phyloP scores from a whole-genome alignment of 2,329 filamentous ascomycete genomes.

The Tolypocladium cylindrosporum region DNA sequence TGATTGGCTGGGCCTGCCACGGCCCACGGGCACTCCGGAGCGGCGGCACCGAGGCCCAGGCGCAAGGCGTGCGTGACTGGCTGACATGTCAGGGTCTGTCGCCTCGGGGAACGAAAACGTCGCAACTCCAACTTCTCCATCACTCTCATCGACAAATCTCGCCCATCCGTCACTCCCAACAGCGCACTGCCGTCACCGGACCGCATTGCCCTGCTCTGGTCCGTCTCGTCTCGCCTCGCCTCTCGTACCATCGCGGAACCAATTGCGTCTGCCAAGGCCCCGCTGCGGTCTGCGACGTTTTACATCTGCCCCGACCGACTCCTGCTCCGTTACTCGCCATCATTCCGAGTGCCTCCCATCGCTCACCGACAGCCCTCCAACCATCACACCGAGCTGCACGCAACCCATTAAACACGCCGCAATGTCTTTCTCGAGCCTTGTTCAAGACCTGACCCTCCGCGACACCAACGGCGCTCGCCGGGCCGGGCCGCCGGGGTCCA shows the following conservation, averaged over 20 bases:
- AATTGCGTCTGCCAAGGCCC: neutral
- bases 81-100: neutral
- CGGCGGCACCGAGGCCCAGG: neutral
- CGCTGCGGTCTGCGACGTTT: neutral
- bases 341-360: neutral
- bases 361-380: neutral
- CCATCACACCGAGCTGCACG: neutral
- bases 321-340: neutral
- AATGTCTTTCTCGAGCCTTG: constrained; percentile 61
- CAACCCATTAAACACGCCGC: neutral
- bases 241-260: neutral
- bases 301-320: neutral
- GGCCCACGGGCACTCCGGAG: neutral
- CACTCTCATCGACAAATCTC: neutral
- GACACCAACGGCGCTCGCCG: constrained; percentile 40
- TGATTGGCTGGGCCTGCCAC: constrained; percentile 13
- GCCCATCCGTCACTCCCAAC: neutral
- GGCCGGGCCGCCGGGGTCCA: constrained; percentile 32
- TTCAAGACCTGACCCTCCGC: constrained; percentile 53
- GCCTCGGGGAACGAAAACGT: neutral
- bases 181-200: neutral
- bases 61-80: neutral
- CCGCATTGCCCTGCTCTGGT: neutral
- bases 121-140: neutral
- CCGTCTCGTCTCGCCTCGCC: neutral